Evolutionary conservation across 139 green algal genomes (phyloP), one percentile per base, ranked within the genome.

Genomic region (Picochlorum sp.): DNA sequence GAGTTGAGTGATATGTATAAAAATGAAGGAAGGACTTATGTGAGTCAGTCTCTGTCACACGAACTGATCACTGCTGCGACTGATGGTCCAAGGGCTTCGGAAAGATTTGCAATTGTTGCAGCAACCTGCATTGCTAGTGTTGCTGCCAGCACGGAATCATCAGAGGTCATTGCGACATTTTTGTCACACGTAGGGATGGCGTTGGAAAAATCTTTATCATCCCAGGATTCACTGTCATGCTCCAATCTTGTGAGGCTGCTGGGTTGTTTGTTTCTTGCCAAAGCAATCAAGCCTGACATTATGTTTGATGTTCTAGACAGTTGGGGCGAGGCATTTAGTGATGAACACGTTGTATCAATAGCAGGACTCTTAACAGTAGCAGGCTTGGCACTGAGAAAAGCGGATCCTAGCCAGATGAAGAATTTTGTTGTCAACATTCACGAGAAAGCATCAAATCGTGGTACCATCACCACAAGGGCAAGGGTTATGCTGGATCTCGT

Each of bases 401-500:
- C 78, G 15, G 86, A 95, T 77, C 86, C 87, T 1, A 69, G 56
- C 5, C 65, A 67, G 14, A 91, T 95, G 84, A 90, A 84, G 65
- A 80, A 86, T 2, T 90, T 89, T 64, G 83, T 95, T 62, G 49
- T 92, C 54, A 77, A 65, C 3, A 69, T 90, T 30, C 79, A 90
- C 58, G 65, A 70, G 2, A 71, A 69, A 1, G 84, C 75, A 14
- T 85, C 75, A 2, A 24, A 79, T 59, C 64, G 63, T 24, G 45
- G 59, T 4, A 41, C 16, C 4, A 66, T 95, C 45, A 86, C 50
- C 58, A 79, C 70, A 47, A 76, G 84, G 6, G 86, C 80, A 1
- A 55, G 82, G 61, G 65, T 88, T 56, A 82, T 92, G 86, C 70
- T 92, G 30, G 79, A 86, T 44, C 67, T 92, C 44, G 83, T 93